These are phyloP conservation scores for Lactarius sanguifluus DNA, from an alignment of 768 basidiomycete genomes.

Conservation along the genomic window DNA sequence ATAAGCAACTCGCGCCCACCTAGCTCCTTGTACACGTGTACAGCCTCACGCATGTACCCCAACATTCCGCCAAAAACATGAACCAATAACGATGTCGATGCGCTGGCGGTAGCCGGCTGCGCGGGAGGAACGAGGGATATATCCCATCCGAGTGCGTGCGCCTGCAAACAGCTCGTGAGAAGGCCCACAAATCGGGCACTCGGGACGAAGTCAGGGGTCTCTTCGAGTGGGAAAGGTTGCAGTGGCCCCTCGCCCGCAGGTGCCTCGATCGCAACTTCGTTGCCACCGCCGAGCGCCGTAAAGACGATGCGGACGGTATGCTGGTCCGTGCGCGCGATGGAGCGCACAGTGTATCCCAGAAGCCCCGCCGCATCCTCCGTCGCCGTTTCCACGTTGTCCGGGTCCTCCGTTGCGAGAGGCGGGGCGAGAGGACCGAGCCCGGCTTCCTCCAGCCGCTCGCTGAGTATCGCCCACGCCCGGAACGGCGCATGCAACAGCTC, in stretches of 20 bases:
- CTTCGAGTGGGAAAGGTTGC: conserved; percentile 46
- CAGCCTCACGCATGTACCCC: conserved; percentile 58
- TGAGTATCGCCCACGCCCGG: conserved; percentile 62
- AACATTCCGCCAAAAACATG: conserved; percentile 54
- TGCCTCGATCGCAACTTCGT: conserved; percentile 40
- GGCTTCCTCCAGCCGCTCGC: conserved; percentile 52
- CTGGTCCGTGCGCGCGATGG: conserved; percentile 44
- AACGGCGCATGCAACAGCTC: conserved; percentile 54
- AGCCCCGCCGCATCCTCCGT: conserved; percentile 39
- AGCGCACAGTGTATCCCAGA: conserved; percentile 49
- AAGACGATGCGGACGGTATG: conserved; percentile 48
- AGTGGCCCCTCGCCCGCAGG: conserved; percentile 51
- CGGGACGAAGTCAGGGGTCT: conserved; percentile 42
- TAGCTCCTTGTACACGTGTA: conserved; percentile 68
- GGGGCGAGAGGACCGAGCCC: conserved; percentile 55
- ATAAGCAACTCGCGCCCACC: conserved; percentile 66
- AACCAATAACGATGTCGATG: conserved; percentile 58
- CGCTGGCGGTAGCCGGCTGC: conserved; percentile 58
- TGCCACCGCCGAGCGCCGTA: conserved; percentile 34
- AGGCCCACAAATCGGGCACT: conserved; percentile 55
- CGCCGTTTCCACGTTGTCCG: conserved; percentile 38
- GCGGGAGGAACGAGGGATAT: conserved; percentile 61
- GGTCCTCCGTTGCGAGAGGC: conserved; percentile 41
- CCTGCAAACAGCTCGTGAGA: conserved; percentile 58
- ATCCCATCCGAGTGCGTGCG: conserved; percentile 65